Evolutionary conservation across 331 rosid genomes (phyloP), one percentile per base, ranked within the genome.

Genomic region (Saraca asoca): DNA sequence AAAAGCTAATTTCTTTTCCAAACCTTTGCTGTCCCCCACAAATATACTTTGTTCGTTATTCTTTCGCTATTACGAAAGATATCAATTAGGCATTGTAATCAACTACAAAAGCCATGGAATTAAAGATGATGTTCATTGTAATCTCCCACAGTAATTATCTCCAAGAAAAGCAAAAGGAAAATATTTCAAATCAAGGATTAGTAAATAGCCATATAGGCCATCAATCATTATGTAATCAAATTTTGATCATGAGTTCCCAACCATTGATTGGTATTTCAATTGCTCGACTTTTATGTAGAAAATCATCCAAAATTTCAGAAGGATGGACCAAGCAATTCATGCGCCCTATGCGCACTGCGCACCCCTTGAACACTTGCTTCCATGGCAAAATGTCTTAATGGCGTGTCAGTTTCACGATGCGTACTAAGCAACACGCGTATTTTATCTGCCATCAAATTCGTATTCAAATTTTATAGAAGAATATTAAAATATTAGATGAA

Each of bases 401-500:
- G 31, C 31, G 58, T 66, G 31, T 62, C 76, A 53, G 52, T 68
- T 53, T 61, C 63, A 59, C 20, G 2, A 50, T 77, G 87, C 85
- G 83, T 66, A 79, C 16, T 79, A 65, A 88, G 86, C 91, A 82
- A 80, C 13, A 0, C 0, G 86, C 14, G 45, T 49, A 14, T 24
- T 7, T 53, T 83, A 71, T 38, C 60, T 0, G 1, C 11, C 18
- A 13, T 5, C 39, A 7, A 9, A 42, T 12, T 71, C 48, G 29
- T 52, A 73, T 76, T 80, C 84, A 64, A 86, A 73, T 55, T 10
- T 29, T n/a, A 5, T 42, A 0, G n/a, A 5, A 6, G 7, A 34
- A 35, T 29, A 35, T 44, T 11, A 67, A 43, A 70, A 34, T 52
- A 59, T 53, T 12, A 24, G 3, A 24, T 24, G 1, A 24, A n/a